These are phyloP conservation scores for Cyclostephanos invisitatus DNA, from an alignment of 108 stramenopile genomes.

Conservation along the genomic window DNA sequence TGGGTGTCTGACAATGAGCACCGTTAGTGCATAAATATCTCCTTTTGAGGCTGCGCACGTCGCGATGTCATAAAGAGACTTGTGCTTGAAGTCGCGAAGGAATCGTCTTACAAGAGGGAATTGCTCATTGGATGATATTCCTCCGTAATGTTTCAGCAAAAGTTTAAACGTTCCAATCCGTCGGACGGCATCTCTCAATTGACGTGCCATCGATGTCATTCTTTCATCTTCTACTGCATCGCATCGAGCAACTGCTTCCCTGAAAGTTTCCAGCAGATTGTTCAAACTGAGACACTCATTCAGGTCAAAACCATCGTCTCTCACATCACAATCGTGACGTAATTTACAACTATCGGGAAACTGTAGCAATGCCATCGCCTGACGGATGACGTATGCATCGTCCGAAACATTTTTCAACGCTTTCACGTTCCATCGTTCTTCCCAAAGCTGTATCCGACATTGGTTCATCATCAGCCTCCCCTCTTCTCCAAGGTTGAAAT, in stretches of 20 bases:
- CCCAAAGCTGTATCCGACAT: constrained; percentile 47
- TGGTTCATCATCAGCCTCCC: constrained; percentile 38
- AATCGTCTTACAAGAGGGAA: constrained; percentile 31
- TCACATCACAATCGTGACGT: no score
- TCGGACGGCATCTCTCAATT: constrained; percentile 26
- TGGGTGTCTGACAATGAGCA: constrained; percentile 59
- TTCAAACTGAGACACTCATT: constrained; percentile 14
- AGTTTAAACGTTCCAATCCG: constrained; percentile 61
- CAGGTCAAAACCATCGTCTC: neutral
- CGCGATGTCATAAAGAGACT: constrained; percentile 43
- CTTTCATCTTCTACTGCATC: constrained; percentile 7
- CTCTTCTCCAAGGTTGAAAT: neutral
- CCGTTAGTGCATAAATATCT: constrained; percentile 55
- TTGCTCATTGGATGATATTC: constrained; percentile 7
- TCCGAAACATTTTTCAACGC: constrained; percentile 40
- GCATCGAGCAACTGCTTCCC: constrained; percentile 37
- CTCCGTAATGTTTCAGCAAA: constrained; percentile 39
- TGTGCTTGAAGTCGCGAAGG: constrained; percentile 40
- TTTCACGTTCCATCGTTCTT: constrained; percentile 26
- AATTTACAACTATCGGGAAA: neutral
- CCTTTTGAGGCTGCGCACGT: constrained; percentile 52
- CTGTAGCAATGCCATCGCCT: constrained; percentile 24
- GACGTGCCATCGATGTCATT: constrained; percentile 18
- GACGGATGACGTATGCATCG: constrained; percentile 40
- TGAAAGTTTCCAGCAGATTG: constrained; percentile 27